Evolutionary conservation across 495 filamentous ascomycete species (phyloP).

Genomic region (Xylaria cubensis): DNA sequence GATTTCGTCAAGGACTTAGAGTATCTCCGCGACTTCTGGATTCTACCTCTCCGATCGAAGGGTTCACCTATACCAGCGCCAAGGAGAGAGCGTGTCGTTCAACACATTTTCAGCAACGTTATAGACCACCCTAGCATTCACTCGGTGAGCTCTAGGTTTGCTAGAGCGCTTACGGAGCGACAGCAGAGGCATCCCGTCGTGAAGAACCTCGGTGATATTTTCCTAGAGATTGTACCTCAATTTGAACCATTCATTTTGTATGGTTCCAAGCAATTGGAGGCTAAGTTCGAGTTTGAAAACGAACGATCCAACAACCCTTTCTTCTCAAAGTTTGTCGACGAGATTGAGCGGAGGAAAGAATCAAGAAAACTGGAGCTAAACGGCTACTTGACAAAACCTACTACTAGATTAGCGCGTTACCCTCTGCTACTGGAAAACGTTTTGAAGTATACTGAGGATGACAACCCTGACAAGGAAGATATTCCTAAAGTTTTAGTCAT

Average conservation of each 20-base stretch:
- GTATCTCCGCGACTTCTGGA: conserved; percentile 98
- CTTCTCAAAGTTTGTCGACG: conserved; percentile 93
- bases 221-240: conserved; percentile 86
- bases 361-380: conserved; percentile 97
- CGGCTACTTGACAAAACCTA: conserved; percentile 97
- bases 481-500: conserved; percentile 84
- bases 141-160: conserved; percentile 84
- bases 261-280: conserved; percentile 93
- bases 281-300: conserved; percentile 97
- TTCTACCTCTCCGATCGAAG: conserved; percentile 80
- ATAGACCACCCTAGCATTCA: conserved; percentile 82
- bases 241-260: conserved; percentile 98
- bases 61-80: conserved; percentile 88
- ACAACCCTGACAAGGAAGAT: conserved; percentile 86
- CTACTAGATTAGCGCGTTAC: conserved; percentile 93
- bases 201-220: conserved; percentile 89
- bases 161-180: conserved; percentile 83
- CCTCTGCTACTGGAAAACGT: conserved; percentile 93
- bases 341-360: conserved; percentile 94
- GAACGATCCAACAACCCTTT: conserved; percentile 85
- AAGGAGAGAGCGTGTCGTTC: conserved; percentile 86
- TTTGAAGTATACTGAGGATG: conserved; percentile 83
- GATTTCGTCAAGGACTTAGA: conserved; percentile 99
- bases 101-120: conserved; percentile 94
- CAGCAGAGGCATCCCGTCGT: conserved; percentile 92